Percentiles rank a stretch among this genome's conserved stretches.
Conservation (phyloP, 2,329 filamentous ascomycete species). For the Trichoderma koningii region DNA sequence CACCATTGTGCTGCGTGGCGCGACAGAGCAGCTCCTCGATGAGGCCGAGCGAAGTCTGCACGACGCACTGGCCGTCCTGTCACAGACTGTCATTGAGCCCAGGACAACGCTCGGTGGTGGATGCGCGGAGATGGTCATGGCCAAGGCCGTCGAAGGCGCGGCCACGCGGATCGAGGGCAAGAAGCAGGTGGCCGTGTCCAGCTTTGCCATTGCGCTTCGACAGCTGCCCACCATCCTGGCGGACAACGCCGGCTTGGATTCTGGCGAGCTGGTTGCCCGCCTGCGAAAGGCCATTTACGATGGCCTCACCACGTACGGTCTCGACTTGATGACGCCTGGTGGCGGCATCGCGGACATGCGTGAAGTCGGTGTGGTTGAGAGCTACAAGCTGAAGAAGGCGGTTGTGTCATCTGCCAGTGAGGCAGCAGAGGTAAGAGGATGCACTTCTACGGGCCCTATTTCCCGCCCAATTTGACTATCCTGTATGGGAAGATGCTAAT, state of each 20-base stretch:
- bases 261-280: conserved; percentile 87
- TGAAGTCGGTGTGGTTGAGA: conserved; percentile 91
- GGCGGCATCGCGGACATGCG: conserved; percentile 96
- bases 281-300: conserved; percentile 94
- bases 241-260: conserved; percentile 96
- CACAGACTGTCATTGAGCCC: conserved; percentile 93
- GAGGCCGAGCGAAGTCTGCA: conserved; percentile 95
- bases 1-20: conserved; percentile 93
- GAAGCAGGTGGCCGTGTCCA: conserved; percentile 89
- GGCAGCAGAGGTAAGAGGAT: conserved; percentile 79
- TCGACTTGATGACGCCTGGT: conserved; percentile 86
- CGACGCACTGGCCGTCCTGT: conserved; percentile 92
- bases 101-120: conserved; percentile 92
- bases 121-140: conserved; percentile 98
- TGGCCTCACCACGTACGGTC: conserved; percentile 85
- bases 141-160: conserved; percentile 91
- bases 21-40: conserved; percentile 94
- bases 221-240: conserved; percentile 96
- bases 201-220: conserved; percentile 84
- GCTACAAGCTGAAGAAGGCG: conserved; percentile 98
- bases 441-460: background rate
- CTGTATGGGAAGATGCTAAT: background rate
- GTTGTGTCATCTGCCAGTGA: conserved; percentile 96
- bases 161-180: conserved; percentile 95
- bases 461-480: background rate